Base-by-base conservation (phyloP, 164 flowering plant genomes). In the Vitis labrusca region DNA sequence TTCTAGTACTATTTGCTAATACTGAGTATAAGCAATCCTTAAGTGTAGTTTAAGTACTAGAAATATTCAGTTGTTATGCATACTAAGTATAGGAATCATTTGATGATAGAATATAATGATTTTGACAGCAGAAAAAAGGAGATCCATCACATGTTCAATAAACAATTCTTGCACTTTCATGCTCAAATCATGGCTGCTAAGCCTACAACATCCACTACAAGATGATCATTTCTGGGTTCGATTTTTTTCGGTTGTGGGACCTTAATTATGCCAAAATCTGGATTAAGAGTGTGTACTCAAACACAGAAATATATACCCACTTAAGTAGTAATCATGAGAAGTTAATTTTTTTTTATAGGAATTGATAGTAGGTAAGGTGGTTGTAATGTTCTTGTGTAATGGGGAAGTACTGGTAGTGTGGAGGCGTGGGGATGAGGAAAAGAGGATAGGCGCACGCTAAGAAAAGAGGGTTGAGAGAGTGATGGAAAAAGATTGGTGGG, bases 401-500 rank as follows among this genome's bases (percentile, higher is more conserved):
- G 56, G 56, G 15, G 44, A 37, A 37, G 44, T 37, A 37, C 44
- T 53, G n/a, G n/a, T n/a, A 53, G n/a, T 53, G 56, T 53, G 15
- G n/a, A 53, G 56, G 56, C 56, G 56, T 53, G 1, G 56, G 56
- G 56, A 13, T 53, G 56, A 2, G 56, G 56, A 53, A 53, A 53
- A 61, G 14, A 7, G 16, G 9, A 29, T 32, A 10, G 27, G 70
- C 63, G 70, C 70, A 67, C 70, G 70, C 63, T 59, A 6, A 5
- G 59, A 16, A 66, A 53, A 13, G n/a, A n/a, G 16, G 37, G 17
- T 6, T 37, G 44, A 37, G 53, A 58, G 50, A 67, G 59, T 47
- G 70, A 67, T 58, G 11, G 70, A 67, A 67, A 67, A 29, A 59
- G 52, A 62, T 61, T 19, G 67, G 71, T 17, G 47, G 66, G 23